A percentile compares a stretch with the other conserved stretches of the same genome.
Conservation (phyloP, 1,284 basidiomycete species). For the Ustilago xerochloae region DNA sequence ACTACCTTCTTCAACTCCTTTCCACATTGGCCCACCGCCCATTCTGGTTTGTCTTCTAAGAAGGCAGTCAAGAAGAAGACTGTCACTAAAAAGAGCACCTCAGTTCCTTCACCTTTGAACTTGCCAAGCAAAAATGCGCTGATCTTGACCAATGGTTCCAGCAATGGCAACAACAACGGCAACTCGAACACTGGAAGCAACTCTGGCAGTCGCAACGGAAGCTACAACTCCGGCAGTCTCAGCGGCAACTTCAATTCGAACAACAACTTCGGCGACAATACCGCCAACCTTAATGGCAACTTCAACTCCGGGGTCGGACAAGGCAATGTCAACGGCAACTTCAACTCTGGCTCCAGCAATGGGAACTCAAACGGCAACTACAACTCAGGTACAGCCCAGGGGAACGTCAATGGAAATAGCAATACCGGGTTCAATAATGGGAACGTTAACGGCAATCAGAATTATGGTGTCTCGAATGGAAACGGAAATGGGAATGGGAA, state of each 20-base stretch:
- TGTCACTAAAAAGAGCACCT: background rate
- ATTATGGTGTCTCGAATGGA: background rate
- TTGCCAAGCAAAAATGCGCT: background rate
- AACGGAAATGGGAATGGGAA: constrained; percentile 2
- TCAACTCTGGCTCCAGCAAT: constrained; percentile 3
- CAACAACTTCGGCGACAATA: constrained; percentile 5
- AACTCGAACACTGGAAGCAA: constrained; percentile 7
- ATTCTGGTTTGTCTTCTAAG: background rate
- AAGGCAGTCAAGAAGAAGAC: no score
- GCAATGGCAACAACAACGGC: constrained; percentile 10
- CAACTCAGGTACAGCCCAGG: background rate
- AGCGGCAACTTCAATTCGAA: constrained; percentile 16
- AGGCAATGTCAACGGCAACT: constrained; percentile 12
- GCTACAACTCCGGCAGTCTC: constrained; percentile 6
- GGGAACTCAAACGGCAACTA: constrained; percentile 10
- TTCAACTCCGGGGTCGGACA: constrained; percentile 11
- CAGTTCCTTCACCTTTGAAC: background rate
- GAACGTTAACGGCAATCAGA: constrained; percentile 8
- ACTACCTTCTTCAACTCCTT: constrained; percentile 3
- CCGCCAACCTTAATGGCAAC: constrained; percentile 16
- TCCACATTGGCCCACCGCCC: constrained; percentile 3
- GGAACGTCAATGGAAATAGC: constrained; percentile 9
- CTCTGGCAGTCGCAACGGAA: constrained; percentile 6
- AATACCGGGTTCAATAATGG: constrained; percentile 6
- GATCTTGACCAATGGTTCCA: background rate